These are phyloP conservation scores for Botrytis porri DNA, from an alignment of 2,329 filamentous ascomycete species.

Conservation along the genomic window DNA sequence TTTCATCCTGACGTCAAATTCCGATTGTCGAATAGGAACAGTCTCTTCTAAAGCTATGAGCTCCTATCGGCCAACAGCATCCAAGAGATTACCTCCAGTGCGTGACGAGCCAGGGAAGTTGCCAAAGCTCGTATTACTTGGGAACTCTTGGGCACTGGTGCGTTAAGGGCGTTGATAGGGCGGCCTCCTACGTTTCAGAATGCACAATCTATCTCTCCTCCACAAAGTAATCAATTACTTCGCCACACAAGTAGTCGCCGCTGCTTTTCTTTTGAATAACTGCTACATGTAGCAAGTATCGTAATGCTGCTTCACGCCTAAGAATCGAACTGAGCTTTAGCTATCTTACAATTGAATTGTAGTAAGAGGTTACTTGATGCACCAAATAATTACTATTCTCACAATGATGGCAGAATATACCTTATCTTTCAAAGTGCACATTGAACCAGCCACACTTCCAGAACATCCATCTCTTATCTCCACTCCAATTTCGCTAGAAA, in stretches of 20 bases:
- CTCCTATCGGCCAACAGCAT: background rate
- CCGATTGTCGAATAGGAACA: background rate
- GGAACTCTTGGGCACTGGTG: background rate
- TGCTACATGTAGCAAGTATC: background rate
- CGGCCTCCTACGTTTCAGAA: constrained; percentile 7
- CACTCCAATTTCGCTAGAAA: background rate
- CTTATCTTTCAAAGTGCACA: background rate
- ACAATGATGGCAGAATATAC: background rate
- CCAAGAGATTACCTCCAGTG: background rate
- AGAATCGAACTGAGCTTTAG: background rate
- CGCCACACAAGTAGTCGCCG: constrained; percentile 14
- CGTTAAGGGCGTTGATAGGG: constrained; percentile 10
- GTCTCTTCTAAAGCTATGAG: background rate
- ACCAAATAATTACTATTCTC: background rate
- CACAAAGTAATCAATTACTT: background rate
- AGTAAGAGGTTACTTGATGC: too few relatives aligned
- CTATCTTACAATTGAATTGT: background rate
- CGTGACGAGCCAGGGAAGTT: background rate
- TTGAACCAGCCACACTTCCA: constrained; percentile 8
- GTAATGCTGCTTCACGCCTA: background rate
- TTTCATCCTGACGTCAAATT: background rate
- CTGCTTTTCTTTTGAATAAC: background rate
- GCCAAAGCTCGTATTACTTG: background rate
- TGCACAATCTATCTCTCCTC: background rate
- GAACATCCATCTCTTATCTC: constrained; percentile 5